Evolutionary conservation across 192 early-diverging fungal genomes (phyloP).

Genomic region (Coemansia sp.): DNA sequence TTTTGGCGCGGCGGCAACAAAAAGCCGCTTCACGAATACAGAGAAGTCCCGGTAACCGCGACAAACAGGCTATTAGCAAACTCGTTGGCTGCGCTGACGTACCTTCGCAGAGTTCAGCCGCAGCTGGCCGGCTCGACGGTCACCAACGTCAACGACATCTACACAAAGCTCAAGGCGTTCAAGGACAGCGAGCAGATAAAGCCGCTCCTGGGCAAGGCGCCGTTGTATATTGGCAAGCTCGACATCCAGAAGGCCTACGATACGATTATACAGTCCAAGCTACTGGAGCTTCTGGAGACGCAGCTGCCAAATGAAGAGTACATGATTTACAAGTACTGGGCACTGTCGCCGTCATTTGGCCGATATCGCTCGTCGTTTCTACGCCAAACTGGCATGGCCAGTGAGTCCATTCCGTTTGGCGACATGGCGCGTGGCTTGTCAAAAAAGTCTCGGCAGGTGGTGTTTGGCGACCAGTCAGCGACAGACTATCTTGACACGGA

Average conservation of each 20-base stretch:
- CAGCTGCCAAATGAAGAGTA: conserved; percentile 62
- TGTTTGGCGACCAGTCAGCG: conserved; percentile 75
- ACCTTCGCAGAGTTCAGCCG: conserved; percentile 18
- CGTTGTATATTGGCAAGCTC: conserved; percentile 77
- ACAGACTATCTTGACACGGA: conserved; percentile 59
- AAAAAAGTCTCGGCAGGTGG: conserved; percentile 54
- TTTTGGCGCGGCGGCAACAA: neutral
- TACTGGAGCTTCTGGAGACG: conserved; percentile 40
- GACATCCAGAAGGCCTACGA: conserved; percentile 82
- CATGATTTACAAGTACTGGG: conserved; percentile 65
- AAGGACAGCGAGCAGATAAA: conserved; percentile 17
- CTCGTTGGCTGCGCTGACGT: conserved; percentile 35
- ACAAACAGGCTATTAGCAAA: conserved; percentile 23
- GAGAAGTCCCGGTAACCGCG: conserved; percentile 20
- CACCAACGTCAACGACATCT: conserved; percentile 54
- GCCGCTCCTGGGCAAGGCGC: conserved; percentile 2
- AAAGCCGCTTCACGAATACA: conserved; percentile 14
- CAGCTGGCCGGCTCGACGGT: conserved; percentile 46
- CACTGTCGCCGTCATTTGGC: conserved; percentile 46
- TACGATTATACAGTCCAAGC: conserved; percentile 73
- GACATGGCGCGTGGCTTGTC: conserved; percentile 57
- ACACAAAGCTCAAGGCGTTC: conserved; percentile 44
- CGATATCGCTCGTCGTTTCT: conserved; percentile 25
- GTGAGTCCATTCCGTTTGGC: conserved; percentile 50
- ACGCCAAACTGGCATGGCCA: conserved; percentile 31